Conservation (phyloP, 805 yeast genomes). For the Metschnikowia cubensis region DNA sequence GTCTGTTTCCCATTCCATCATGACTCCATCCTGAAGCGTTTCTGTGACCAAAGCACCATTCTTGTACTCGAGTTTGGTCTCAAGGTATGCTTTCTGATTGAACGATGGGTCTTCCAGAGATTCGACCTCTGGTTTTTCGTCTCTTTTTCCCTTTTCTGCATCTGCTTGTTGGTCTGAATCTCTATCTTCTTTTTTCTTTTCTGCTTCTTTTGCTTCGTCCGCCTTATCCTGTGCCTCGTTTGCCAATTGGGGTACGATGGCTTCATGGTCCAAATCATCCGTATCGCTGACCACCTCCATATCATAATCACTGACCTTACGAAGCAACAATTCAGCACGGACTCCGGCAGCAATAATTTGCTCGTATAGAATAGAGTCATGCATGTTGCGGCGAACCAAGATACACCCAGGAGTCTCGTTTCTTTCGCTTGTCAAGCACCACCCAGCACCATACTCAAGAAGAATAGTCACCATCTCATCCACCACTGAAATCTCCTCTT, state of each 20-base stretch:
- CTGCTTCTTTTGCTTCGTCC: slow-evolving; percentile 15
- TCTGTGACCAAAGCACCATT: slow-evolving; percentile 69
- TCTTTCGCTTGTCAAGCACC: slow-evolving; percentile 74
- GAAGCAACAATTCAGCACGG: slow-evolving; percentile 75
- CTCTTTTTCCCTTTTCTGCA: slow-evolving; percentile 1
- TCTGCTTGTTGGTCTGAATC: no score
- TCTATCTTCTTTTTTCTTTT: slow-evolving; percentile 11
- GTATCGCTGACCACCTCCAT: slow-evolving; percentile 55
- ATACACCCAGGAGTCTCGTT: slow-evolving; percentile 85
- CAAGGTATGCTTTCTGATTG: slow-evolving; percentile 59
- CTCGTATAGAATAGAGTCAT: slow-evolving; percentile 37
- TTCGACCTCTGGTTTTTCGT: neutral
- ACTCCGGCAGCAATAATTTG: slow-evolving; percentile 80
- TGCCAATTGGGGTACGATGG: slow-evolving; percentile 8
- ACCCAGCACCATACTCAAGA: slow-evolving; percentile 86
- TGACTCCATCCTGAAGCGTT: slow-evolving; percentile 79
- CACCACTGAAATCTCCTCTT: slow-evolving; percentile 43
- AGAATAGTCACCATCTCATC: slow-evolving; percentile 56
- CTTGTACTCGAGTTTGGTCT: slow-evolving; percentile 62
- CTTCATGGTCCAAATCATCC: slow-evolving; percentile 27
- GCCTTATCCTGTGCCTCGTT: slow-evolving; percentile 10
- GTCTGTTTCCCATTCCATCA: slow-evolving; percentile 95
- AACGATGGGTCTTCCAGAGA: slow-evolving; percentile 49
- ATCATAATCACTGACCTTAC: slow-evolving; percentile 62
- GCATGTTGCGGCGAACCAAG: slow-evolving; percentile 48